Conservation (phyloP, 108 stramenopile genomes). For the Aurantiochytrium sp. region DNA sequence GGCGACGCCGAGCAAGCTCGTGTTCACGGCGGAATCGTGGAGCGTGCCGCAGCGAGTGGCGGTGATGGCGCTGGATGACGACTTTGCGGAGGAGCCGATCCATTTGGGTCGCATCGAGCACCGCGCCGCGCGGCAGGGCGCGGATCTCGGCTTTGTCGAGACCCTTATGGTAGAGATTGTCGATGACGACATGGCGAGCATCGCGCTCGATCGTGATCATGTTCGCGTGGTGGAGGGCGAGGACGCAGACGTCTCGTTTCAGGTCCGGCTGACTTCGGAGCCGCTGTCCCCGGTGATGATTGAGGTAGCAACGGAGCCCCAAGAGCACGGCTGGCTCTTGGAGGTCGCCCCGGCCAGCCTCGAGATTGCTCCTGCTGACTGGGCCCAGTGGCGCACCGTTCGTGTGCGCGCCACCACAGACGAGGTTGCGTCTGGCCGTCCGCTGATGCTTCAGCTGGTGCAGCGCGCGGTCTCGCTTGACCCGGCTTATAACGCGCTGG, state of each 20-base stretch:
- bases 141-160: neutral
- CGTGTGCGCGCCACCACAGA: neutral
- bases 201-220: neutral
- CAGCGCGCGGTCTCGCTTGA: neutral
- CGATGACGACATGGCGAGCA: neutral
- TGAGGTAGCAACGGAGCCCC: neutral
- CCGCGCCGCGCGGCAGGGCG: neutral
- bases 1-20: neutral
- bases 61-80: neutral
- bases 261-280: neutral
- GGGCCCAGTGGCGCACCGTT: neutral
- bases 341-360: neutral
- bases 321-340: neutral
- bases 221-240: neutral
- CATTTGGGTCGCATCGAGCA: neutral
- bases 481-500: neutral
- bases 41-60: neutral
- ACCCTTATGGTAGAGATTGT: neutral
- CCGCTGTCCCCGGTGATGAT: neutral
- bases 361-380: neutral
- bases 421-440: neutral
- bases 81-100: neutral
- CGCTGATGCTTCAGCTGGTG: neutral
- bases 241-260: neutral
- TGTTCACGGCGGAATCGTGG: neutral